A percentile compares a stretch with the other conserved stretches of the same genome.
phyloP scores from a whole-genome alignment of 1,139 yeast genomes.

The Pichia inconspicua region DNA sequence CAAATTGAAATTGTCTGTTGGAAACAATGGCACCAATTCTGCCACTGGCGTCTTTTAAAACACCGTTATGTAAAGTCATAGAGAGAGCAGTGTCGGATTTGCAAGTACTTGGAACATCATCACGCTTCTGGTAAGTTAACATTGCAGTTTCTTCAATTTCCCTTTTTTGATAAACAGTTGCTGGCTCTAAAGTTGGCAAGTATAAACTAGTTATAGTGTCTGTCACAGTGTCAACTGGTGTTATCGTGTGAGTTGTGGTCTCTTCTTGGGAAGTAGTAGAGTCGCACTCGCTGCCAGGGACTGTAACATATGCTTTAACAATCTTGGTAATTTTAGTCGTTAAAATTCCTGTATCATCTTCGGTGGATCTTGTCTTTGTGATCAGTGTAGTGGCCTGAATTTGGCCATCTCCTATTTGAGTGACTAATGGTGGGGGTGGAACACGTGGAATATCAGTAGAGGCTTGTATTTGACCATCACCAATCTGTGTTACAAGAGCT shows the following conservation, averaged over 20 bases:
- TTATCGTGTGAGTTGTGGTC: conserved; percentile 38
- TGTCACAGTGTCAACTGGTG: conserved; percentile 34
- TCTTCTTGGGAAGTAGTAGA: conserved; percentile 15
- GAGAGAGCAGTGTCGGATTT: conserved; percentile 42
- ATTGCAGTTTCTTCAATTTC: conserved; percentile 24
- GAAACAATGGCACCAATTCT: conserved; percentile 77
- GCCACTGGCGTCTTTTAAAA: conserved; percentile 53
- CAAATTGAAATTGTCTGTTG: conserved; percentile 80
- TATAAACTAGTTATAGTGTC: conserved; percentile 21
- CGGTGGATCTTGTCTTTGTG: conserved; percentile 10
- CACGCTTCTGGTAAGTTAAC: conserved; percentile 24
- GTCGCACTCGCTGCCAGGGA: neutral
- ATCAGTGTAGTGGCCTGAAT: conserved; percentile 44
- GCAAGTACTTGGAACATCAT: conserved; percentile 34
- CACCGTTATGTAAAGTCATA: conserved; percentile 43
- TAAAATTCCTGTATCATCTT: neutral
- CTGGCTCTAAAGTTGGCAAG: conserved; percentile 25
- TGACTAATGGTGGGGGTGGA: conserved; percentile 27
- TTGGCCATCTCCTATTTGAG: conserved; percentile 58
- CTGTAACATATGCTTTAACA: conserved; percentile 8
- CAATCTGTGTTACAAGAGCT: conserved; percentile 41
- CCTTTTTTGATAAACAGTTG: conserved; percentile 25
- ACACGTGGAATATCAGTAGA: conserved; percentile 22
- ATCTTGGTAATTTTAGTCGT: conserved; percentile 6
- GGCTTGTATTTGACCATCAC: conserved; percentile 59